phyloP scores from a whole-genome alignment of 306 rosid genomes.

The Casuarina equisetifolia region DNA sequence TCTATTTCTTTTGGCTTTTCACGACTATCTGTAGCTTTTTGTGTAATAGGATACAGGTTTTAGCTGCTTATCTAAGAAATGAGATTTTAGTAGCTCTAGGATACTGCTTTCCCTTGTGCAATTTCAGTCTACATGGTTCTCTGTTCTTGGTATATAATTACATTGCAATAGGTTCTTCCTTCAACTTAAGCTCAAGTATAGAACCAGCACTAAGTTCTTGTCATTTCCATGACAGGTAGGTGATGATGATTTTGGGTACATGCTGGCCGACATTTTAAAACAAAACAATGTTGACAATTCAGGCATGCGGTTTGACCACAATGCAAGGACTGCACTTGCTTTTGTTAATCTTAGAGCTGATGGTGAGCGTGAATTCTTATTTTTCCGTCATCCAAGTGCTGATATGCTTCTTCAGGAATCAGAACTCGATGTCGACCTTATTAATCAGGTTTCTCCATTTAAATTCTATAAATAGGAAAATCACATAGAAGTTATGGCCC shows the following conservation, averaged over 20 bases:
- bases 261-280: constrained; percentile 76
- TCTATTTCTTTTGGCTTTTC: not conserved
- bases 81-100: not conserved
- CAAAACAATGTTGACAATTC: constrained; percentile 63
- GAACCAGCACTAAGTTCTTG: not conserved
- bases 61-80: constrained; percentile 6
- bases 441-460: constrained; percentile 49
- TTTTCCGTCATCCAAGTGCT: constrained; percentile 92
- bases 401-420: constrained; percentile 85
- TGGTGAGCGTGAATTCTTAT: constrained; percentile 89
- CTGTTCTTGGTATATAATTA: not conserved
- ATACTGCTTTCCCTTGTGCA: not conserved
- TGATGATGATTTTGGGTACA: constrained; percentile 78
- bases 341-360: constrained; percentile 88
- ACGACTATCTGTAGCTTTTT: not conserved
- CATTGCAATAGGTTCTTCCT: not conserved
- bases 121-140: not conserved
- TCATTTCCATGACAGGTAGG: constrained; percentile 61
- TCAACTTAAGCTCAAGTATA: constrained; percentile 2
- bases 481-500: not conserved
- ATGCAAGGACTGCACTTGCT: constrained; percentile 85
- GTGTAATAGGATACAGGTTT: not conserved
- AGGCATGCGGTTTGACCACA: constrained; percentile 75
- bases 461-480: constrained; percentile 4
- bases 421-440: constrained; percentile 67